Percentiles rank a stretch among this genome's conserved stretches.
phyloP scores from a whole-genome alignment of 352 stramenopile genomes.

The Plasmopara muralis region DNA sequence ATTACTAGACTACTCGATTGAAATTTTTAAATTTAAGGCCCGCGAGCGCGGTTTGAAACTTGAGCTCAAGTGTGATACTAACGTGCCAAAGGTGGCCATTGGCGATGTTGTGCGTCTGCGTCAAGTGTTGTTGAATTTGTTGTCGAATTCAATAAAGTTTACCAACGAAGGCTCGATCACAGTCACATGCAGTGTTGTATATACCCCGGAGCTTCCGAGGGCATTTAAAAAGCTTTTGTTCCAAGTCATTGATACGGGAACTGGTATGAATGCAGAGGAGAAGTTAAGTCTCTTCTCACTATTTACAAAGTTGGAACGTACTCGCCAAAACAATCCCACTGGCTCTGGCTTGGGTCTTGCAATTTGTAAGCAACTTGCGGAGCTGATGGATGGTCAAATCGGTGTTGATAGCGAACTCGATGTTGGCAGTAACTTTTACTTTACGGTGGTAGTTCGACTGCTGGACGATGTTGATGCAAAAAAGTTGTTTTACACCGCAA shows the following conservation, averaged over 20 bases:
- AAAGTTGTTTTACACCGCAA: constrained; percentile 38
- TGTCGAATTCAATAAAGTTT: constrained; percentile 80
- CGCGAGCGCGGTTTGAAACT: constrained; percentile 80
- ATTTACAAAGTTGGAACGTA: constrained; percentile 64
- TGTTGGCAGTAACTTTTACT: constrained; percentile 62
- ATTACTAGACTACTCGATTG: constrained; percentile 63
- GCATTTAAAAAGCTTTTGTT: constrained; percentile 59
- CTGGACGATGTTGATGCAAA: constrained; percentile 36
- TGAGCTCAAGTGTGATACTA: constrained; percentile 40
- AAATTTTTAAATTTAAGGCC: constrained; percentile 80
- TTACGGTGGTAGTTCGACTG: constrained; percentile 47
- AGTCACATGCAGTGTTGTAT: constrained; percentile 49
- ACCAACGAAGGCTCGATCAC: constrained; percentile 69
- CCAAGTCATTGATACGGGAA: constrained; percentile 65
- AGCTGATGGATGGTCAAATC: constrained; percentile 66
- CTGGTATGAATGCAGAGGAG: constrained; percentile 59
- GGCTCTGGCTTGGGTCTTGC: constrained; percentile 56
- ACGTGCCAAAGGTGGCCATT: constrained; percentile 45
- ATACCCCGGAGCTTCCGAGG: constrained; percentile 43
- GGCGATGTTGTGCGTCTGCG: constrained; percentile 60
- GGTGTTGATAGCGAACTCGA: constrained; percentile 58
- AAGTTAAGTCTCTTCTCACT: constrained; percentile 56
- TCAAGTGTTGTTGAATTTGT: constrained; percentile 62
- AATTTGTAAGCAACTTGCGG: constrained; percentile 68
- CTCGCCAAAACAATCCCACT: constrained; percentile 59